Evolutionary conservation across 2,329 filamentous ascomycete genomes (phyloP), one percentile per base, ranked within the genome.

Genomic region (Zymoseptoria ardabiliae): DNA sequence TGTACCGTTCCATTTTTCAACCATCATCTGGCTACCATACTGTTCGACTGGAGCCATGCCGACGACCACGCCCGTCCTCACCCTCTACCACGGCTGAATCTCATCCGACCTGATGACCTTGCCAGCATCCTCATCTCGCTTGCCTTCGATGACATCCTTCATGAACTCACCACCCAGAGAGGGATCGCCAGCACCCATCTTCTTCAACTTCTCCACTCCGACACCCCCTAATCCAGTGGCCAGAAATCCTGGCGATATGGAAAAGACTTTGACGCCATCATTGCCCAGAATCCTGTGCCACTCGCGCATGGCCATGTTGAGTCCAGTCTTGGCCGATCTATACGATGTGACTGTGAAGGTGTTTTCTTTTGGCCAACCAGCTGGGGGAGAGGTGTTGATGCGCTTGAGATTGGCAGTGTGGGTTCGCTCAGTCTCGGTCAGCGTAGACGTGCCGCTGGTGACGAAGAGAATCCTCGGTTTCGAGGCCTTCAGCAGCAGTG

Each of bases 241-340:
- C 59, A 81, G 66, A 56, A 80, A 74, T 0, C 79, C 79, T 0
- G 79, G 79, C 59, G 72, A 74, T 2, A 80, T 73, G 0, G 65
- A 69, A 62, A 76, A 82, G 0, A 81, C 76, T 63, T 81, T 82
- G 25, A 81, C 75, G 0, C 74, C 74, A 60, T 79, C 76, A 4
- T 73, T 68, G 61, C 72, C 70, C 58, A 78, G 63, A 11, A 71
- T 64, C 28, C 72, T 70, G 35, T 70, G 61, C 79, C 80, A 84
- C 13, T 79, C 74, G 53, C 80, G 62, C 74, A 79, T 78, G 63
- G 80, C 41, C 71, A 81, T 82, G 48, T 79, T 81, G 63, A 81
- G 55, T 0, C 74, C 79, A 4, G 74, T 72, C 68, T 81, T 81
- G 28, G 71, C 72, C 56, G 69, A 69, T 8, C 77, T 72, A 58